Base-by-base conservation (phyloP, 1,139 yeast genomes). In the Wickerhamomyces sp. region DNA sequence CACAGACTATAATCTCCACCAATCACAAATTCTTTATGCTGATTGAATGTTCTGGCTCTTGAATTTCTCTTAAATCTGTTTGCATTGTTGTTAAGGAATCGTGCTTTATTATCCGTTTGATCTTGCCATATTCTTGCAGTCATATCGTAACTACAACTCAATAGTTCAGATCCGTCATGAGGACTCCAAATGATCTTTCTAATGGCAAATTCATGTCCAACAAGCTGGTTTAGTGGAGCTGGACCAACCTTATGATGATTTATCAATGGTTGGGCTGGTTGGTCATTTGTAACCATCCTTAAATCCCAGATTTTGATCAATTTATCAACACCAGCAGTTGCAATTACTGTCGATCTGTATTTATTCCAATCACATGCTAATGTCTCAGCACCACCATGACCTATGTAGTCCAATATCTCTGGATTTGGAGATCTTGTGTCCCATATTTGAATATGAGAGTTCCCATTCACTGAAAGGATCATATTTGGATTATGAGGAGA, bases 1-100 rank as follows among this genome's bases (percentile, higher is more conserved):
- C 98, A 93, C 45, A 93, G 67, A 55, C 95, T 84, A 84, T 96
- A 93, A 65, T 93, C 98, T 52, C 93, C 84, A n/a, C 95, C 97
- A 54, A 87, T 79, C 2, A 86, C 97, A 67, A 93, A 93, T 68
- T 93, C 99, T 36, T 80, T 75, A 66, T 93, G 98, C 41, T 66
- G 68, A 32, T 75, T 73, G 71, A 89, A 86, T n/a, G 77, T 74
- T 9, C 78, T 79, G 36, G 72, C 65, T 45, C 81, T 71, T 0
- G 81, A 79, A 41, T 69, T 72, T 33, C 68, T 67, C 36, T 66
- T 71, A 44, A 71, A 57, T 48, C 71, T 59, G 54, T 65, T 61
- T 10, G 36, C 29, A n/a, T 26, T 32, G 57, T 70, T 64, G 44
- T 67, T 53, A 41, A 75, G 71, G 44, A 78, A 38, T 11, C 40